These are phyloP conservation scores for Abelmoschus esculentus DNA, from an alignment of 345 rosid genomes.

Conservation along the genomic window DNA sequence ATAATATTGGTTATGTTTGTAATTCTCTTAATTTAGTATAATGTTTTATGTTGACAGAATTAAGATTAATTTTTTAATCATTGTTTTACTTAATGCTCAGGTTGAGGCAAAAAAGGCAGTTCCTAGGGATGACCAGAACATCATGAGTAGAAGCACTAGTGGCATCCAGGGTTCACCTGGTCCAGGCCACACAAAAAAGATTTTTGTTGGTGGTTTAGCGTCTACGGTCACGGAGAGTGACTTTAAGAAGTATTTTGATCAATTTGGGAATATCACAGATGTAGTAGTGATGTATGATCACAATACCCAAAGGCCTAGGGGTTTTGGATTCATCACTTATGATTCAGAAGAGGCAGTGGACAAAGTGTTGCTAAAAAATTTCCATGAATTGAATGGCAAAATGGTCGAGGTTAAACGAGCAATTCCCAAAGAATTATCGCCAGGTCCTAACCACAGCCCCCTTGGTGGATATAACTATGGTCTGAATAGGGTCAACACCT, in stretches of 20 bases:
- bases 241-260: constrained; percentile 69
- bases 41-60: not conserved
- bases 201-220: constrained; percentile 27
- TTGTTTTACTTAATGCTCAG: constrained; percentile 26
- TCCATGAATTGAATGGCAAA: not conserved
- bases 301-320: not conserved
- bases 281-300: constrained; percentile 6
- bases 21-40: not conserved
- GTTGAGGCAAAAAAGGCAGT: constrained; percentile 16
- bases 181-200: not conserved
- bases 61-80: constrained; percentile 15
- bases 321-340: not conserved
- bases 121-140: constrained; percentile 3
- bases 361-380: not conserved
- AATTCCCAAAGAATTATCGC: constrained; percentile 60
- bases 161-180: not conserved
- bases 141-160: constrained; percentile 1
- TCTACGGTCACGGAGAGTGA: constrained; percentile 74
- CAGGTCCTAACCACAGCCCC: constrained; percentile 60
- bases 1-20: constrained; percentile 7
- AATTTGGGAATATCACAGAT: constrained; percentile 22
- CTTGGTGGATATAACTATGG: constrained; percentile 42
- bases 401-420: constrained; percentile 1
- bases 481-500: not conserved
- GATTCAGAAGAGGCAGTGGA: constrained; percentile 4